Conservation (phyloP, 2,329 filamentous ascomycete species). For the Nemania serpens region DNA sequence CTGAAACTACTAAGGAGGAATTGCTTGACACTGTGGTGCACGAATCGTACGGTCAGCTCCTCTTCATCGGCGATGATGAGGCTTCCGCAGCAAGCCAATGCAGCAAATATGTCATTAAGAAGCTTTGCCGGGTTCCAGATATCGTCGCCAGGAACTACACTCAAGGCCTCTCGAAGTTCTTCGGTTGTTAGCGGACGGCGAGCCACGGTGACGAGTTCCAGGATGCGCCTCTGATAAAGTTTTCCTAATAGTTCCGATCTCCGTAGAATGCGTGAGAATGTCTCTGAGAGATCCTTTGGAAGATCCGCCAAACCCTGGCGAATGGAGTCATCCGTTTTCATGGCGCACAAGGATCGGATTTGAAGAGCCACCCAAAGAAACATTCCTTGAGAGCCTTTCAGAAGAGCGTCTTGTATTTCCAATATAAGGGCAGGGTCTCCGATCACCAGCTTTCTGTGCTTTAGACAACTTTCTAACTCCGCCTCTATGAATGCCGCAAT, state of each 20-base stretch:
- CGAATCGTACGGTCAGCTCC: background rate
- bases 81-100: background rate
- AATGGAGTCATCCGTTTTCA: background rate
- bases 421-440: background rate
- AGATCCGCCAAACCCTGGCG: background rate
- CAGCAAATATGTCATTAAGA: background rate
- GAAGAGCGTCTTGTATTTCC: background rate
- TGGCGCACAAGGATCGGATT: background rate
- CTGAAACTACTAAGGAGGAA: background rate
- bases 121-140: background rate
- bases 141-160: background rate
- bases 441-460: background rate
- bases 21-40: background rate
- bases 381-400: background rate
- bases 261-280: background rate
- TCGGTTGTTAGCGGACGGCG: background rate
- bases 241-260: background rate
- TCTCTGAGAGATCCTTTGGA: background rate
- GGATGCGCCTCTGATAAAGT: background rate
- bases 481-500: background rate
- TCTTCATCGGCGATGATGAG: background rate
- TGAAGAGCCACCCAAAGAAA: constrained; percentile 16
- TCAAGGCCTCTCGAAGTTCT: constrained; percentile 2
- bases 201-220: background rate
- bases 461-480: background rate